Conservation (phyloP, 441 rosid species). For the Gossypium aridum region DNA sequence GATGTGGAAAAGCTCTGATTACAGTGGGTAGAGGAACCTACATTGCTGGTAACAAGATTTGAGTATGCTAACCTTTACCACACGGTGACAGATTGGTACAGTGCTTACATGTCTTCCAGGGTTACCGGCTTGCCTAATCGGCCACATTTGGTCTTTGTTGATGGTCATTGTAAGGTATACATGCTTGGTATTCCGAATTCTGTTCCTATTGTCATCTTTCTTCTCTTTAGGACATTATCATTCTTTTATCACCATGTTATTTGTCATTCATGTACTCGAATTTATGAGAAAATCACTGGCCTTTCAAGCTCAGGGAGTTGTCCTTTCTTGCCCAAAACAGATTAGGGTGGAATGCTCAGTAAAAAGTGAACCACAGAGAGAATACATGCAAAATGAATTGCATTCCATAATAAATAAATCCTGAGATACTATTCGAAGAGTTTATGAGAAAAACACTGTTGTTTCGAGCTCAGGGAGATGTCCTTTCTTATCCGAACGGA, state of each 20-base stretch:
- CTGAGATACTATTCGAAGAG: too few relatives aligned
- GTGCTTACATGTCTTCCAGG: conserved; percentile 76
- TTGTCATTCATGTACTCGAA: neutral
- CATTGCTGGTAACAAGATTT: conserved; percentile 58
- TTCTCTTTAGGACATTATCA: neutral
- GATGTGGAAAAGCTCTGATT: conserved; percentile 22
- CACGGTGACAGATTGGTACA: conserved; percentile 92
- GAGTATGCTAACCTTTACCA: conserved; percentile 95
- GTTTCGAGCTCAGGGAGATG: neutral
- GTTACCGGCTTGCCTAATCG: conserved; percentile 81
- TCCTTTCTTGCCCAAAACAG: neutral
- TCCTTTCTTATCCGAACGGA: neutral
- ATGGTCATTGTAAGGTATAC: conserved; percentile 74
- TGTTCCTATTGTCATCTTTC: neutral
- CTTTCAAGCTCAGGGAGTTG: neutral
- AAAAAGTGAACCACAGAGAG: neutral
- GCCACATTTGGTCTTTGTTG: conserved; percentile 75
- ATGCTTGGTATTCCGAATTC: neutral
- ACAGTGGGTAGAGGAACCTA: conserved; percentile 95
- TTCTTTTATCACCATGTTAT: neutral
- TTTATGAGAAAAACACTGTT: neutral
- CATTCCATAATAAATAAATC: too few relatives aligned
- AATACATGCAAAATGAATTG: neutral
- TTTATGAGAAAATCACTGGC: neutral
- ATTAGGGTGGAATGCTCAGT: neutral